Base-by-base conservation (phyloP, 495 filamentous ascomycete genomes). In the Hypomontagnella submonticulosa region DNA sequence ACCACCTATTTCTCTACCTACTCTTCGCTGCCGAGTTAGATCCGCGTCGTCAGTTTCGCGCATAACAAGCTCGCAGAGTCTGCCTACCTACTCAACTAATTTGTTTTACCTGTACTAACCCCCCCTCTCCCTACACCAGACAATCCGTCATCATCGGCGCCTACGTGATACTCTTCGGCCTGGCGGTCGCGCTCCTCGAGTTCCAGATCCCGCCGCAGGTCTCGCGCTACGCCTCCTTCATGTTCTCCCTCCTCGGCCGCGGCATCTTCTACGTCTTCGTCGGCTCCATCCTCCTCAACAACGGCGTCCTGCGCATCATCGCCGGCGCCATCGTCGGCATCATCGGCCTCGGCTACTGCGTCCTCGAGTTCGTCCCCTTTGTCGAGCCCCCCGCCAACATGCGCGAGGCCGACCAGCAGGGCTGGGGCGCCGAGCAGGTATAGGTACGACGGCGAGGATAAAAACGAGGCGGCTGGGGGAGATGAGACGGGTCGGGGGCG, bases 371-470 rank as follows among this genome's bases (percentile, higher is more conserved):
- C 78, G 88, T 97, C 57, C 95, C 96, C 0, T 93, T 88, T 37
- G 97, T 99, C 73, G 95, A 99, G 83, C 94, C 96, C 16, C 96
- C 96, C 15, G 89, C 92, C 69, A 99, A 97, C 81, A 99, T 99
- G 96, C 87, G 95, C 76, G 93, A 96, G 77, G 81, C 80, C 57
- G 92, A 95, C 78, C 89, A 86, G 16, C 19, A n/a, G 57, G 88
- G 92, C 67, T 97, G 93, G 93, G 93, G 93, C 59, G 91, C 92
- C 47, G 93, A 97, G 82, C 79, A 95, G 81, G 89, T 96, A 50
- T 96, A 89, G 32, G 3, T 11, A 18, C 13, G 42, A 27, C 1
- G 4, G 30, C 3, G 13, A 16, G 18, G 12, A 34, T 19, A 10
- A 4, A 16, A 20, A 9, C 9, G 41, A 10, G 46, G 7, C 41